Percentiles rank a stretch among this genome's conserved stretches.
These are phyloP conservation scores for Verticillium albo-atrum DNA, from an alignment of 2,329 filamentous ascomycete species.

Conservation along the genomic window DNA sequence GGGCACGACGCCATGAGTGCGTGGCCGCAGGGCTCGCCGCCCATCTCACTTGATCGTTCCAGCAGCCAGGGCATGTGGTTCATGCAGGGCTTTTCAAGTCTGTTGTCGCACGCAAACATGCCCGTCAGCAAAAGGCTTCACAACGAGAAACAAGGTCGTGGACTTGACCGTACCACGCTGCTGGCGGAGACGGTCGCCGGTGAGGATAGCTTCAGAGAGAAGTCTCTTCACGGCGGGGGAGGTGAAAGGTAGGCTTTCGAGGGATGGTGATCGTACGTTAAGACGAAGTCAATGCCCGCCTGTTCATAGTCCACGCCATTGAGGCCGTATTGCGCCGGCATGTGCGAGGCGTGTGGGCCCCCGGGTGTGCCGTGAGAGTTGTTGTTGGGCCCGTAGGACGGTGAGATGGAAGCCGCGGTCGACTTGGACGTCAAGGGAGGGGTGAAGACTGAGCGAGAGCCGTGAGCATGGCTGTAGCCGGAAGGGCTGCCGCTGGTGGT, in stretches of 20 bases:
- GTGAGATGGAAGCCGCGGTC: constrained; percentile 33
- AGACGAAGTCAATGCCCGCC: constrained; percentile 83
- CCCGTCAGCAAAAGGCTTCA: constrained; percentile 34
- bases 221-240: constrained; percentile 46
- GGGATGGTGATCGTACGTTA: constrained; percentile 70
- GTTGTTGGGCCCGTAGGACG: constrained; percentile 16
- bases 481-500: constrained; percentile 54
- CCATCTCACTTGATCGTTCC: constrained; percentile 52
- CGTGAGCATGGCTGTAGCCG: constrained; percentile 51
- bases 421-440: constrained; percentile 42
- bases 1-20: constrained; percentile 91
- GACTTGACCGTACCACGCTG: not conserved
- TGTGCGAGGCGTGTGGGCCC: constrained; percentile 19
- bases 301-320: constrained; percentile 68
- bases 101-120: constrained; percentile 36
- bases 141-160: not conserved
- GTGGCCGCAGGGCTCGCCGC: constrained; percentile 75
- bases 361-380: constrained; percentile 5
- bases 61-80: constrained; percentile 80
- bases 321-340: constrained; percentile 13
- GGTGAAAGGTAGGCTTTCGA: constrained; percentile 63
- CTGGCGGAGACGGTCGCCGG: not conserved
- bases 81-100: constrained; percentile 89
- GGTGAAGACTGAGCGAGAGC: constrained; percentile 41
- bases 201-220: not conserved